These are phyloP conservation scores for Alternaria triticimaculans DNA, from an alignment of 2,329 filamentous ascomycete species.

Conservation along the genomic window DNA sequence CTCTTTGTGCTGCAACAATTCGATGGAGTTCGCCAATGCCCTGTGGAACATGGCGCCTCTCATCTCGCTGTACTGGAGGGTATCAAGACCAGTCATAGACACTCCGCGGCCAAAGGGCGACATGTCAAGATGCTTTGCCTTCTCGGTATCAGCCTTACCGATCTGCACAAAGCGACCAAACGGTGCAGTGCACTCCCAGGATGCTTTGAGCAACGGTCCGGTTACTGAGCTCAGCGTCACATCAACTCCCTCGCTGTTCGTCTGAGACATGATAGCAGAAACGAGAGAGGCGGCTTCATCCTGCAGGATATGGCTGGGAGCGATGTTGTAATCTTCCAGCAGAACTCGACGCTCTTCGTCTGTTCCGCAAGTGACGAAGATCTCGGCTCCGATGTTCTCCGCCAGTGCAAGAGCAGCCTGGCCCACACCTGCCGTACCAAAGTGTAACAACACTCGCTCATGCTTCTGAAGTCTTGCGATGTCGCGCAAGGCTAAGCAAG, in stretches of 20 bases:
- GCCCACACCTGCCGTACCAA: background rate
- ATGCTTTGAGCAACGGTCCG: background rate
- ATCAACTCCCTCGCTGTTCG: background rate
- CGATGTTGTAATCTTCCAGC: background rate
- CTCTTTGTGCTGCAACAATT: background rate
- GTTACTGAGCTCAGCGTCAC: background rate
- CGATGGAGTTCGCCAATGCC: background rate
- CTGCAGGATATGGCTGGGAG: background rate
- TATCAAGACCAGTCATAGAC: background rate
- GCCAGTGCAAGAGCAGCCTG: background rate
- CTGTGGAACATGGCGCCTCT: background rate
- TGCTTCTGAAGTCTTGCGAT: background rate
- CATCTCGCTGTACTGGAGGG: background rate
- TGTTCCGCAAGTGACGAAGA: background rate
- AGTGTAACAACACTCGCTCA: background rate
- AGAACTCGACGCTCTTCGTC: background rate
- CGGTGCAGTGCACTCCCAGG: background rate
- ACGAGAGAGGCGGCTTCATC: background rate
- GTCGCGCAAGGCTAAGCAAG: background rate
- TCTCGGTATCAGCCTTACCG: background rate
- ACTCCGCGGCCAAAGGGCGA: background rate
- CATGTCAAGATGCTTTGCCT: background rate
- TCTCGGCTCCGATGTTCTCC: background rate
- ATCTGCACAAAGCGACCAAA: constrained; percentile 4
- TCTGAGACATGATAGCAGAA: background rate